Percentiles rank a stretch among this genome's conserved stretches.
phyloP scores from a whole-genome alignment of 179 eudicot genomes.

The Carnegiea gigantea region DNA sequence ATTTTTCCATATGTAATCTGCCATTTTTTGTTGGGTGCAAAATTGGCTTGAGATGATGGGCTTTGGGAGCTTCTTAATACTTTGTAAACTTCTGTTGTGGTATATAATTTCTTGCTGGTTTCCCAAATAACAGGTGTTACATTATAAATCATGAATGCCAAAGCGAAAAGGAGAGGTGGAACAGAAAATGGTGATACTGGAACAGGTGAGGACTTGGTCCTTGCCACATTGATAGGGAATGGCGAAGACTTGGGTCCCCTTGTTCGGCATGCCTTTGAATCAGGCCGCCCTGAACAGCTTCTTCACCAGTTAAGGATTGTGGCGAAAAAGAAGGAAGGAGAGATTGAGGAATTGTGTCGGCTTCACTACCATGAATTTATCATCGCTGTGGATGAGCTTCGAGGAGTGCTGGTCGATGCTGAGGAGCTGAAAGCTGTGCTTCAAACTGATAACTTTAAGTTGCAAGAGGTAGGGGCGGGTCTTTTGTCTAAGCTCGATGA shows the following conservation, averaged over 20 bases:
- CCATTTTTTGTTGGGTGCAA: not conserved
- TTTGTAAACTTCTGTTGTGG: constrained; percentile 7
- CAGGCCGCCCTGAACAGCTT: constrained; percentile 77
- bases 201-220: constrained; percentile 75
- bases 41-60: not conserved
- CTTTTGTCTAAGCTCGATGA: constrained; percentile 76
- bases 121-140: constrained; percentile 20
- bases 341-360: constrained; percentile 89
- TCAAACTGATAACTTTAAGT: constrained; percentile 61
- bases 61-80: not conserved
- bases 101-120: constrained; percentile 6
- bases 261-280: constrained; percentile 78
- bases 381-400: constrained; percentile 85
- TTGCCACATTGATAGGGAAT: constrained; percentile 75
- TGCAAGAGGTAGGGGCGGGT: constrained; percentile 78
- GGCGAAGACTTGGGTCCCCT: constrained; percentile 92
- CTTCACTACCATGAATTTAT: constrained; percentile 88
- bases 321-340: constrained; percentile 80
- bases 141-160: constrained; percentile 33
- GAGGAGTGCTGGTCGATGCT: constrained; percentile 90
- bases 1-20: not conserved
- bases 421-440: constrained; percentile 85
- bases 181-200: constrained; percentile 79
- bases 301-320: constrained; percentile 69
- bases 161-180: constrained; percentile 35